Evolutionary conservation across 257 asterid genomes (phyloP), one percentile per base, ranked within the genome.

Genomic region (Gardenia jasminoides): DNA sequence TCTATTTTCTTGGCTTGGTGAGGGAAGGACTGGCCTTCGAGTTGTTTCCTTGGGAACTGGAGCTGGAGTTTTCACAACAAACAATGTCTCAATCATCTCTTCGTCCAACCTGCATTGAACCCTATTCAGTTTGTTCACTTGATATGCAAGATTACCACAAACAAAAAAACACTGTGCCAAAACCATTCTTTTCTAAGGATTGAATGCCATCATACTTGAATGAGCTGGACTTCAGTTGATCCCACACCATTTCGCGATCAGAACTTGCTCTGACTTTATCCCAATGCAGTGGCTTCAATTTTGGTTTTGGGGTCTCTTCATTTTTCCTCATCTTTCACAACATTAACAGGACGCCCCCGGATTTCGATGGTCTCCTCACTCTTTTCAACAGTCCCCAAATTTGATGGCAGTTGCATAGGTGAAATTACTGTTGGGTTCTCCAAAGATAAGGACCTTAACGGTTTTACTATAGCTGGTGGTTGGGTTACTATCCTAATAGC

Each of bases 201-300:
- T 64, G 66, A 76, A 11, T 67, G 71, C 82, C 86, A 70, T 83
- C 87, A 72, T 92, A 93, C 99, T 88, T 91, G 67, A 95, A 95
- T 24, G 98, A 90, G 90, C 98, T 91, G 84, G 91, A 89, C 84
- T 92, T 90, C 50, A 96, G 87, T 67, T 93, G 99, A 91, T 96
- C 99, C 99, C 98, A 96, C 82, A 93, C 98, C 97, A 92, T 96
- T 86, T 92, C 97, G 36, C 97, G 86, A 80, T 91, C 97, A 33
- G 99, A 96, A 68, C 94, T 93, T 33, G 97, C 99, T 84, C 94
- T 84, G 61, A 96, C 97, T 92, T 93, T 96, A 82, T 93, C 99
- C 99, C 99, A 93, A 59, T 96, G 99, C 92, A 96, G 80, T 22
- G 97, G 92, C 90, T 96, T 96, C 88, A 96, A 78, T 85, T 92